Base-by-base conservation (phyloP, 768 basidiomycete genomes). In the Tricholoma sp. region DNA sequence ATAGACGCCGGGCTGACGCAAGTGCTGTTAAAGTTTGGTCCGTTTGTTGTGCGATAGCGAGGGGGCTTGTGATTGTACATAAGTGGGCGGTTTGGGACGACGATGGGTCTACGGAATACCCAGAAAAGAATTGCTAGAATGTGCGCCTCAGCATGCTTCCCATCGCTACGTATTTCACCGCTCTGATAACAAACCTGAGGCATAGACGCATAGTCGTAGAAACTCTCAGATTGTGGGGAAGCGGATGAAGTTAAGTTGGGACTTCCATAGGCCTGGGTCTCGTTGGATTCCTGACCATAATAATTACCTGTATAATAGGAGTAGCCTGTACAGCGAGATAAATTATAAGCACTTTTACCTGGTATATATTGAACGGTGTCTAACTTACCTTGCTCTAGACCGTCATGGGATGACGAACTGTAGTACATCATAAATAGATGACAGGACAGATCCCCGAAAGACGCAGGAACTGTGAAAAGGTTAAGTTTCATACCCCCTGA, bases 21-120 rank as follows among this genome's bases (percentile, higher is more conserved):
- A 66, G 49, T 4, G 63, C 65, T 22, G 63, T 60, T 16, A 66
- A 57, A 7, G 65, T 63, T 56, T 63, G 61, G 54, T 66, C 60
- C 5, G 65, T 66, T 54, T 63, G 63, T n/a, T 66, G 63, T 6
- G 54, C 65, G 18, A 56, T 64, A 34, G 58, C 46, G 31, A 57
- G 63, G 24, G 63, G 65, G 49, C 64, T 60, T 37, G 53, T 37
- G 14, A 54, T 12, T 27, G 46, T 50, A 43, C 61, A 52, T 4
- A 34, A 32, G 31, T 60, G 62, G 47, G 58, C 45, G 29, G 39
- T 31, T 11, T 4, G 39, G 37, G 39, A 11, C 50, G 32, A 32
- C 41, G 55, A 21, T n/a, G 32, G 32, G 19, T n/a, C 29, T 49
- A 34, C 54, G 45, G 35, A 16, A 54, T 50, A 21, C 49, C 22